Percentiles rank a stretch among this genome's conserved stretches.
phyloP scores from a whole-genome alignment of 2,329 filamentous ascomycete genomes.

The Fusarium sp. region DNA sequence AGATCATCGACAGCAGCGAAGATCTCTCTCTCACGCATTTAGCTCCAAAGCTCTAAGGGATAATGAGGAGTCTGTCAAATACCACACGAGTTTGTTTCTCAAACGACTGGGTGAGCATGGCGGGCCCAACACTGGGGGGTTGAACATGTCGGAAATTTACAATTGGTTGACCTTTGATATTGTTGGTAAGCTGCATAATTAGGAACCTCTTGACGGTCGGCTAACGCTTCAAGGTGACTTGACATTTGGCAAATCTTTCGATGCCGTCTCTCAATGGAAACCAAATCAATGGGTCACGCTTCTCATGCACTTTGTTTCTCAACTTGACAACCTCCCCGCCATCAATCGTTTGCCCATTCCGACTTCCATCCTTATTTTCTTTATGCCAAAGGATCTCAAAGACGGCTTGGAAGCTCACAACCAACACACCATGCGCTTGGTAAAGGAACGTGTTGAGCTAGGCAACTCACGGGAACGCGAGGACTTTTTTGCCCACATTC shows the following conservation, averaged over 20 bases:
- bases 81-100: conserved; percentile 5
- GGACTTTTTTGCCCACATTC: conserved; percentile 33
- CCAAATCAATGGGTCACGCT: conserved; percentile 22
- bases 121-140: not conserved
- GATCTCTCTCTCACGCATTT: conserved; percentile 29
- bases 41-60: conserved; percentile 24
- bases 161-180: conserved; percentile 37
- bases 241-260: conserved; percentile 35
- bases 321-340: conserved; percentile 1
- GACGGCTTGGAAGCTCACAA: not conserved
- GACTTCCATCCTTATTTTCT: not conserved
- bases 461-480: conserved; percentile 4
- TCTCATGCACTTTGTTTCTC: not conserved
- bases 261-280: conserved; percentile 13
- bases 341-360: conserved; percentile 22
- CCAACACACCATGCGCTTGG: conserved; percentile 14
- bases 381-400: conserved; percentile 14
- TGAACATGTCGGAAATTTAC: conserved; percentile 18
- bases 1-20: conserved; percentile 24
- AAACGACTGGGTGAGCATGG: conserved; percentile 7
- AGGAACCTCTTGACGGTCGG: accelerated
- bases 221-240: conserved; percentile 9
- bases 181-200: conserved; percentile 9
- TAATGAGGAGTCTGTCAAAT: conserved; percentile 15
- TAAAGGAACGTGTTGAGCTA: conserved; percentile 8